Evolutionary conservation across 2,329 filamentous ascomycete species (phyloP).

Genomic region (Calycina herbarum): DNA sequence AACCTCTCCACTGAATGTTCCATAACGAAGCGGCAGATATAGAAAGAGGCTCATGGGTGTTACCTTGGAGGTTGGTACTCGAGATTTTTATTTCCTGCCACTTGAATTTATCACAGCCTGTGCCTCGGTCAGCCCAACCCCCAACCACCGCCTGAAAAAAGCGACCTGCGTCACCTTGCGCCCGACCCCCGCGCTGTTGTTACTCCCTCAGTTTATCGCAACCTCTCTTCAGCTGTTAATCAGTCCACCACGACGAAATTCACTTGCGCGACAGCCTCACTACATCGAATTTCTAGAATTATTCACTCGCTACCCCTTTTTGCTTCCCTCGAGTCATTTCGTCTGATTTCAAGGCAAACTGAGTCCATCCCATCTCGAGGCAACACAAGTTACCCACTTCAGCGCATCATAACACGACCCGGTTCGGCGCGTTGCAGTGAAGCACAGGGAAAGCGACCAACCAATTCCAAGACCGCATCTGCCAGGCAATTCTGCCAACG

Average conservation of each 20-base stretch:
- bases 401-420: neutral
- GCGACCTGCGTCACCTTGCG: conserved; percentile 9
- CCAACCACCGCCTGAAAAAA: conserved; percentile 11
- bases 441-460: no score
- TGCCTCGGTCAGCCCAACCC: neutral
- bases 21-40: neutral
- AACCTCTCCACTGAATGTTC: no score
- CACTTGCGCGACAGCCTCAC: neutral
- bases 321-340: no score
- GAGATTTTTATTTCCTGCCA: neutral
- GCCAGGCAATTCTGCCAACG: neutral
- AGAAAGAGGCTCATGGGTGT: neutral
- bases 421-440: neutral
- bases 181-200: neutral
- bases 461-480: no score
- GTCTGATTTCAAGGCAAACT: no score
- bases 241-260: neutral
- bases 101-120: neutral
- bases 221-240: neutral
- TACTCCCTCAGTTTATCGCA: no score
- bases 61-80: conserved; percentile 1
- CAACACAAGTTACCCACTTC: no score
- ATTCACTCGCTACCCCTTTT: conserved; percentile 1
- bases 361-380: no score
- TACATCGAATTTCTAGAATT: neutral